Evolutionary conservation across 2,329 filamentous ascomycete species (phyloP).

Genomic region (Alternaria alternata): DNA sequence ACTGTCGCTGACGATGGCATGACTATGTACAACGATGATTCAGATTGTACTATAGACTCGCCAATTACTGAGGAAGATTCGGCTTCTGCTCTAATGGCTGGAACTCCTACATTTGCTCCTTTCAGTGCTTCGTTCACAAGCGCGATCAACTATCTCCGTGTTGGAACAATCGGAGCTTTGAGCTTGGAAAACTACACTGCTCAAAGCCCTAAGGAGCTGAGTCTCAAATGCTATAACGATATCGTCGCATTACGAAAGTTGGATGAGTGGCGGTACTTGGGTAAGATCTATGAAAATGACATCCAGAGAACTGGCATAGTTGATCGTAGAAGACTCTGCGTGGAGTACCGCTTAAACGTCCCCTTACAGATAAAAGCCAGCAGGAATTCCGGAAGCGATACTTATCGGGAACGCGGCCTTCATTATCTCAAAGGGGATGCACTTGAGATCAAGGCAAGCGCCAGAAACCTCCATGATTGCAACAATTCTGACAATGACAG

Average conservation of each 20-base stretch:
- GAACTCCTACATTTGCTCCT: rapidly evolving
- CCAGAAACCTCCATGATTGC: neutral
- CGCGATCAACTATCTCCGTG: neutral
- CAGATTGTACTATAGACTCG: neutral
- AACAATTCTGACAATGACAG: neutral
- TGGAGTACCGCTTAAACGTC: neutral
- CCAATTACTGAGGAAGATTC: neutral
- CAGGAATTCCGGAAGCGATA: neutral
- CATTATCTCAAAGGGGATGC: neutral
- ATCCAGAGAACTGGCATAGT: neutral
- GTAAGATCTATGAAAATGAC: neutral
- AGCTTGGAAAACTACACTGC: neutral
- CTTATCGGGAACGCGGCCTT: too few relatives aligned
- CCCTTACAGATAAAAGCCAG: neutral
- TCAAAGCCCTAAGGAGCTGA: neutral
- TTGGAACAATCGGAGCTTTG: rapidly evolving
- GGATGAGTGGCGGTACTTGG: neutral
- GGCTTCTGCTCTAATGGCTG: rapidly evolving
- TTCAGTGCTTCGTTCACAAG: neutral
- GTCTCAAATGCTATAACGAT: rapidly evolving
- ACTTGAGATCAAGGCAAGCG: neutral
- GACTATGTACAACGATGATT: neutral
- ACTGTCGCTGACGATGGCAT: neutral
- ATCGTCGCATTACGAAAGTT: neutral
- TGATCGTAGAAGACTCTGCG: neutral